phyloP scores from a whole-genome alignment of 129 eudicot species.

The Lactuca sativa region DNA sequence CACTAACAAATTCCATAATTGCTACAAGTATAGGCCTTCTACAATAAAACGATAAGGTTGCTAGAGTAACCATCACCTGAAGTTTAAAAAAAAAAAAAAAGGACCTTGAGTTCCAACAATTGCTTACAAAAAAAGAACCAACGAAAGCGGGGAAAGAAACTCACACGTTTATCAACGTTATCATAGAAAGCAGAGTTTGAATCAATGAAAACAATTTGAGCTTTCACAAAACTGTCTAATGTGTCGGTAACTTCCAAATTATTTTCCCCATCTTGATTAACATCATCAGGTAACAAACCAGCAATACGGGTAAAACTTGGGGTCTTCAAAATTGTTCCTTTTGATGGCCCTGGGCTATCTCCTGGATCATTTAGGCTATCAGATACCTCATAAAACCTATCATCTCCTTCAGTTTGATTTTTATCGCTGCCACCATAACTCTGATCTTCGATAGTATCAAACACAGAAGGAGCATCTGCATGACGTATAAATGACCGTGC shows the following conservation, averaged over 20 bases:
- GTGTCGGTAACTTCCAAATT: constrained; percentile 48
- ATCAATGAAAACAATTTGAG: constrained; percentile 78
- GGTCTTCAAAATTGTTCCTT: constrained; percentile 44
- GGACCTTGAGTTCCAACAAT: constrained; percentile 25
- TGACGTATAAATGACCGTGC: constrained; percentile 78
- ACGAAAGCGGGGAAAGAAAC: constrained; percentile 24
- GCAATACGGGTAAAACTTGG: constrained; percentile 70
- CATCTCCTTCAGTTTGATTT: constrained; percentile 72
- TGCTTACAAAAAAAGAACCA: background rate
- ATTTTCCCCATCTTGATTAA: constrained; percentile 42
- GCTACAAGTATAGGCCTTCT: constrained; percentile 92
- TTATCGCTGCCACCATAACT: constrained; percentile 29
- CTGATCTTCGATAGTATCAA: constrained; percentile 36
- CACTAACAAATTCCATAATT: constrained; percentile 71
- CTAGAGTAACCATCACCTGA: constrained; percentile 92
- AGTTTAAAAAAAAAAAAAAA: background rate
- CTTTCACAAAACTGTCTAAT: constrained; percentile 89
- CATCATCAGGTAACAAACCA: constrained; percentile 69
- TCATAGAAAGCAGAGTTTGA: constrained; percentile 67
- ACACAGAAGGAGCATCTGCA: constrained; percentile 54
- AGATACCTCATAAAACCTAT: constrained; percentile 76
- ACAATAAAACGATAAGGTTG: constrained; percentile 90
- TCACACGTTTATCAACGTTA: constrained; percentile 65
- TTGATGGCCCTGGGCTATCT: constrained; percentile 51
- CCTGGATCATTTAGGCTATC: constrained; percentile 66